phyloP scores from a whole-genome alignment of 208 protist genomes.

The Leptomonas pyrrhocoris region DNA sequence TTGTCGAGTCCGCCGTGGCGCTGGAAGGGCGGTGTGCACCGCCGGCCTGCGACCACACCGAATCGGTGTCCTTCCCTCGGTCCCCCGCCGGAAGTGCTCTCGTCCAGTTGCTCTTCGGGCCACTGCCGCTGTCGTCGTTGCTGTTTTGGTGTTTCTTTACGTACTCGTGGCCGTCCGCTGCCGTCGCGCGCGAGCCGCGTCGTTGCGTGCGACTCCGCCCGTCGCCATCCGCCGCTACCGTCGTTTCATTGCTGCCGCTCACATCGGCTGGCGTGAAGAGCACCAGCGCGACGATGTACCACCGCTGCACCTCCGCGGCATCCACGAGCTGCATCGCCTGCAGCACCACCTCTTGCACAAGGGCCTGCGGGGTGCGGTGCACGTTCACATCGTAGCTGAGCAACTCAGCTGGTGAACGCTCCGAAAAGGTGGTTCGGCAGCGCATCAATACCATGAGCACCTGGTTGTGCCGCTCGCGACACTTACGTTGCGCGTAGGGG shows the following conservation, averaged over 20 bases:
- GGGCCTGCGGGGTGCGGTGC: conserved; percentile 21
- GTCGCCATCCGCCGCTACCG: not conserved
- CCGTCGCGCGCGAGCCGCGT: not conserved
- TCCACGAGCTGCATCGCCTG: conserved; percentile 49
- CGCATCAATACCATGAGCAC: conserved; percentile 33
- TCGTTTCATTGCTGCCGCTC: not conserved
- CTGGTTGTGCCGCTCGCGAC: conserved; percentile 26
- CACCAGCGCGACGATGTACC: conserved; percentile 69
- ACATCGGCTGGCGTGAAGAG: conserved; percentile 23
- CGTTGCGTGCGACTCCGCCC: not conserved
- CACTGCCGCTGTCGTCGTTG: not conserved
- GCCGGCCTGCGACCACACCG: conserved; percentile 6
- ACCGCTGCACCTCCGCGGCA: conserved; percentile 51
- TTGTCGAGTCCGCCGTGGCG: not conserved
- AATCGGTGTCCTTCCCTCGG: conserved; percentile 2
- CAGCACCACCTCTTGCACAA: conserved; percentile 37
- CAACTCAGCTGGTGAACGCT: not conserved
- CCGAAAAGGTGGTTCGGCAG: conserved; percentile 4
- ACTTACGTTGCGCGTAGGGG: conserved; percentile 16
- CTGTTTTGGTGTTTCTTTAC: not conserved
- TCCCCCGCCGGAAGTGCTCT: not conserved
- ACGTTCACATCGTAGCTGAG: conserved; percentile 24
- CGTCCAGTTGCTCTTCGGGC: not conserved
- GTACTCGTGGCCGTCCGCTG: not conserved
- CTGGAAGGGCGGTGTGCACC: not conserved